Evolutionary conservation across 2,329 filamentous ascomycete genomes (phyloP), one percentile per base, ranked within the genome.

Genomic region (Aspergillus uvarum): DNA sequence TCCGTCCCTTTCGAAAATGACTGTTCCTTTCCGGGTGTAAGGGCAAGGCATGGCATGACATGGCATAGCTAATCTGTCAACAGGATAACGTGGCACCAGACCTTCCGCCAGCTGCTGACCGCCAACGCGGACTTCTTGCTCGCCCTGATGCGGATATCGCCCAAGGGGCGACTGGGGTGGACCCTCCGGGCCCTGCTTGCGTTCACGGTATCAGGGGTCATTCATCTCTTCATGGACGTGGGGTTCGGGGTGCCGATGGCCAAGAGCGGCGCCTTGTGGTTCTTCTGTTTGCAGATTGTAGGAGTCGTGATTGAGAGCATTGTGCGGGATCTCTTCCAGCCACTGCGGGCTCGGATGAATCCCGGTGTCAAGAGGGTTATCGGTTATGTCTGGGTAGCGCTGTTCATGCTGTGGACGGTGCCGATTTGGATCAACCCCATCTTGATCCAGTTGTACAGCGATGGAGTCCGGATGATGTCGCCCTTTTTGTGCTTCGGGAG

Each of bases 361-460:
- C 21, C 26, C 1, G 14, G 54, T 10, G 10, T 48, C 11, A 52
- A 51, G n/a, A 47, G 35, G 6, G 48, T 19, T 1, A 6, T 65
- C 1, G 66, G 65, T 12, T 67, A 61, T 54, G n/a, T 55, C 12
- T 67, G 66, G 66, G 65, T 67, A 0, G 14, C 16, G 6, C 7
- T 14, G 7, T 67, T 68, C 29, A 47, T 68, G 29, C 5, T 61
- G 3, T 66, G 61, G 64, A 54, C 31, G 6, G 48, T 60, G 11
- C 65, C 66, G 1, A 62, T 65, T 3, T 68, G 66, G 66, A 48
- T 66, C 26, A 63, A 65, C 54, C 65, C 66, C 24, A 63, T 68
- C 52, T 21, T 67, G 29, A 35, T 61, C 2, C 32, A 51, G n/a
- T 51, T 67, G 21, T 62, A 56, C 29, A 7, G 14, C 5, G 63